Evolutionary conservation across 805 yeast species (phyloP).

Genomic region (Nakazawaea ernobii): DNA sequence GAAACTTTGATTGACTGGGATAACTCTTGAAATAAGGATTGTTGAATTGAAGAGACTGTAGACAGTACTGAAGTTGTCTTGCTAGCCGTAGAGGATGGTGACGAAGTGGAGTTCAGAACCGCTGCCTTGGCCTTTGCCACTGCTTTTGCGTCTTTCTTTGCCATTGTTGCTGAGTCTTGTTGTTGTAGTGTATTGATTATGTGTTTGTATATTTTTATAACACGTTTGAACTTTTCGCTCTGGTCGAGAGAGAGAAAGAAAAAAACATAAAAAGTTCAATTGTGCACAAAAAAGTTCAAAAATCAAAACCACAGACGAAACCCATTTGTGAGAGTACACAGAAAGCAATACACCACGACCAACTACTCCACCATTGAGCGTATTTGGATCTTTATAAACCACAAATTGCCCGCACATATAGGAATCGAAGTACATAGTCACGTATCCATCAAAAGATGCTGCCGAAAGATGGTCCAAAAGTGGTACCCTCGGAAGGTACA

Average conservation of each 20-base stretch:
- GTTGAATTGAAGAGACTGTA: slow-evolving; percentile 2
- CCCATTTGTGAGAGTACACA: too few relatives aligned
- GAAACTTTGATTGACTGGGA: slow-evolving; percentile 25
- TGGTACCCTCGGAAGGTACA: slow-evolving; percentile 6
- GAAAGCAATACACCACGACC: too few relatives aligned
- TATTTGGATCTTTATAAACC: too few relatives aligned
- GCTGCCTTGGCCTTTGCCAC: slow-evolving; percentile 16
- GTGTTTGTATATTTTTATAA: neutral
- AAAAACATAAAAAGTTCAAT: too few relatives aligned
- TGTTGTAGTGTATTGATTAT: slow-evolving; percentile 1
- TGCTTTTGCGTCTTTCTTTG: slow-evolving; percentile 30
- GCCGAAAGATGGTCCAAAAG: neutral
- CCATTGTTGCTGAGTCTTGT: slow-evolving; percentile 21
- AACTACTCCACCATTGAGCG: too few relatives aligned
- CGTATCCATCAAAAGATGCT: neutral
- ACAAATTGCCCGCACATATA: neutral
- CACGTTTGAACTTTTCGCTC: neutral
- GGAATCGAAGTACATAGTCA: neutral
- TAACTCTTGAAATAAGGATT: slow-evolving; percentile 24
- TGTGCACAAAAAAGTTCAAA: too few relatives aligned
- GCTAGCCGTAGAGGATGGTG: slow-evolving; percentile 10
- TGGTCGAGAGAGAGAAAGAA: too few relatives aligned
- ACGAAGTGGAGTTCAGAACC: slow-evolving; percentile 3
- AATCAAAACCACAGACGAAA: too few relatives aligned
- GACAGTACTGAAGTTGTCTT: neutral